A percentile compares a stretch with the other conserved stretches of the same genome.
Conservation (phyloP, 129 eudicot species). For the Tanacetum coccineum region DNA sequence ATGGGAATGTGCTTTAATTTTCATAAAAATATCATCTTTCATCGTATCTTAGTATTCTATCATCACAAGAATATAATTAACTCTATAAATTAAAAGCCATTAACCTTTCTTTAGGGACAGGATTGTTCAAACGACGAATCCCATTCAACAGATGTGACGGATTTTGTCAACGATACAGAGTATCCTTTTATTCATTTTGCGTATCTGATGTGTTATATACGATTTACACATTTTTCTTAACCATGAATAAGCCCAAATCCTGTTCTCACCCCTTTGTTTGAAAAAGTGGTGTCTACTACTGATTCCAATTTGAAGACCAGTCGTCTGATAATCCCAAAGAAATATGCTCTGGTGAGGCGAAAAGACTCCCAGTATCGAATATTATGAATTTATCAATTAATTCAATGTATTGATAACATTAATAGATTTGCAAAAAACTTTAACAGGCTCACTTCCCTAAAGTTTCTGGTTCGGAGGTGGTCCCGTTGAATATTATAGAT, state of each 20-base stretch:
- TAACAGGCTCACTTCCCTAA: constrained; percentile 47
- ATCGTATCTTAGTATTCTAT: background rate
- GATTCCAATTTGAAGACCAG: constrained; percentile 39
- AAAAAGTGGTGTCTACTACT: constrained; percentile 37
- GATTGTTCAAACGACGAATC: too few species aligned
- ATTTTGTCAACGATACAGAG: too few species aligned
- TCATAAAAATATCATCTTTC: background rate
- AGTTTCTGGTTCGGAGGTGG: constrained; percentile 27
- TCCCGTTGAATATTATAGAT: constrained; percentile 39
- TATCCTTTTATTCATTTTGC: too few species aligned
- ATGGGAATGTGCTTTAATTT: constrained; percentile 9
- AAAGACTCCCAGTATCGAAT: background rate
- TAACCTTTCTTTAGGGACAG: too few species aligned
- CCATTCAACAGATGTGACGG: too few species aligned
- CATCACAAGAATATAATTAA: background rate
- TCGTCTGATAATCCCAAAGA: constrained; percentile 46
- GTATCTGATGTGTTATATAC: background rate
- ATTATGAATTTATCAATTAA: background rate
- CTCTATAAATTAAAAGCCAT: background rate
- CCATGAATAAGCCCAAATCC: constrained; percentile 33
- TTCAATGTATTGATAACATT: background rate
- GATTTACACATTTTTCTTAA: constrained; percentile 33
- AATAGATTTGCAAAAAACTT: background rate
- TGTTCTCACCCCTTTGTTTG: constrained; percentile 38
- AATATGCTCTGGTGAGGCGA: constrained; percentile 47